Evolutionary conservation across 2,329 filamentous ascomycete species (phyloP).

Genomic region (Trichoderma sp.): DNA sequence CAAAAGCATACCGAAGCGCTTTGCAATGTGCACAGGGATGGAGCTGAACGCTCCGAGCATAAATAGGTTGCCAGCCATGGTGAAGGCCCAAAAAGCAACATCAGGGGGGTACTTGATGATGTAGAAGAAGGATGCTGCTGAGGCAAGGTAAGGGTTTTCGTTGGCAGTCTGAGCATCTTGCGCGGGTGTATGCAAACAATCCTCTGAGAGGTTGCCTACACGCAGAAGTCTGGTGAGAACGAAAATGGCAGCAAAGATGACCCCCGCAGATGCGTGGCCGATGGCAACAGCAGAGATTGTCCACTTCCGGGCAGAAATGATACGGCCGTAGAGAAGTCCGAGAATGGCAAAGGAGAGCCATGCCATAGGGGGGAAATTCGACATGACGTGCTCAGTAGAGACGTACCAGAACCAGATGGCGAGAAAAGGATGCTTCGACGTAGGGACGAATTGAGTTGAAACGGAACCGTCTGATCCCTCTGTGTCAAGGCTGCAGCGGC

Average conservation of each 20-base stretch:
- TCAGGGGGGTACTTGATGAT: slow-evolving; percentile 48
- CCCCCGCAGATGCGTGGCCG: slow-evolving; percentile 31
- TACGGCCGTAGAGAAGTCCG: slow-evolving; percentile 44
- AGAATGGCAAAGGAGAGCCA: slow-evolving; percentile 48
- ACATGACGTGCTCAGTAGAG: slow-evolving; percentile 32
- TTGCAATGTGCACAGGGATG: slow-evolving; percentile 33
- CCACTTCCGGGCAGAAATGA: slow-evolving; percentile 36
- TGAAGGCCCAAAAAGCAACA: slow-evolving; percentile 44
- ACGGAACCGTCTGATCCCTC: not conserved
- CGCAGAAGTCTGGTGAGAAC: slow-evolving; percentile 41
- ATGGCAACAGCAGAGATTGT: slow-evolving; percentile 27
- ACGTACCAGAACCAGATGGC: slow-evolving; percentile 44
- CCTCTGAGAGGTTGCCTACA: slow-evolving; percentile 45
- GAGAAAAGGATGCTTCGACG: slow-evolving; percentile 26
- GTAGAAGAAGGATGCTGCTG: slow-evolving; percentile 45
- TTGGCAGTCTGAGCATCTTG: slow-evolving; percentile 30
- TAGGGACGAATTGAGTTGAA: not conserved
- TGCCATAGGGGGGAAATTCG: slow-evolving; percentile 44
- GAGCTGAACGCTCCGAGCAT: slow-evolving; percentile 39
- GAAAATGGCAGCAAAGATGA: slow-evolving; percentile 39
- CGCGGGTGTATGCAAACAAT: slow-evolving; percentile 41
- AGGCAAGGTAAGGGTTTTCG: slow-evolving; percentile 43
- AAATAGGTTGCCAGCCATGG: slow-evolving; percentile 40
- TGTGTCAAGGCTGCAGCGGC: slow-evolving; percentile 33
- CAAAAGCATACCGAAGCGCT: slow-evolving; percentile 37